Base-by-base conservation (phyloP, 805 yeast species). In the Saccharomycopsis schoenii region DNA sequence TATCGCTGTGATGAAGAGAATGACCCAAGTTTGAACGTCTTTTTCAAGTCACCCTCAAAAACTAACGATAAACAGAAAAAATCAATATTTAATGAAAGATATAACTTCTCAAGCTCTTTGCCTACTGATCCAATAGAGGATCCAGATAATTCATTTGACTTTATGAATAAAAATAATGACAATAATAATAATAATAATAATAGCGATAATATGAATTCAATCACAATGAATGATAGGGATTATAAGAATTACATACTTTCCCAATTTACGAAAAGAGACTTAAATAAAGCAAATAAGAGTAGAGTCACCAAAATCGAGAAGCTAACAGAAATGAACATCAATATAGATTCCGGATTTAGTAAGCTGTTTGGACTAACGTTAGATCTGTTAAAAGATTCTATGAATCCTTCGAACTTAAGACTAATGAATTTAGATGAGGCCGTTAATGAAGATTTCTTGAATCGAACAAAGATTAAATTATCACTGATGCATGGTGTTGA, bases 81-180 rank as follows among this genome's bases (percentile, higher is more conserved):
- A 19, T 47, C 34, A 3, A 3, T 47, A 11, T 47, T 47, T 34
- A 19, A 47, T 25, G 73, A 80, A 1, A 74, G 72, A 10, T 47
- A 21, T 14, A 25, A 25, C 2, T 51, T 58, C 37, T 51, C 54
- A 6, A 39, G 60, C 34, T 58, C 60, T 14, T 39, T 50, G 19
- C 55, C 59, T 19, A 51, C 58, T 43, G 61, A 59, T 55, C 61
- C 61, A 9, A 59, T 59, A n/a, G 51, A 55, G 34, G 47, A 55
- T 25, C 9, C 56, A 9, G 58, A 59, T 42, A 54, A 34, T 17
- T 41, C 55, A 36, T 55, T 59, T 15, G 36, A 24, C 19, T 43
- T 25, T 17, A 24, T 11, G n/a, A 21, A 12, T 10, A 43, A 29
- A 15, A 17, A 29, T 40, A 43, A 15, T 29, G 17, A 29, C 17